Evolutionary conservation across 2,329 filamentous ascomycete species (phyloP).

Genomic region (Cercospora beticola): DNA sequence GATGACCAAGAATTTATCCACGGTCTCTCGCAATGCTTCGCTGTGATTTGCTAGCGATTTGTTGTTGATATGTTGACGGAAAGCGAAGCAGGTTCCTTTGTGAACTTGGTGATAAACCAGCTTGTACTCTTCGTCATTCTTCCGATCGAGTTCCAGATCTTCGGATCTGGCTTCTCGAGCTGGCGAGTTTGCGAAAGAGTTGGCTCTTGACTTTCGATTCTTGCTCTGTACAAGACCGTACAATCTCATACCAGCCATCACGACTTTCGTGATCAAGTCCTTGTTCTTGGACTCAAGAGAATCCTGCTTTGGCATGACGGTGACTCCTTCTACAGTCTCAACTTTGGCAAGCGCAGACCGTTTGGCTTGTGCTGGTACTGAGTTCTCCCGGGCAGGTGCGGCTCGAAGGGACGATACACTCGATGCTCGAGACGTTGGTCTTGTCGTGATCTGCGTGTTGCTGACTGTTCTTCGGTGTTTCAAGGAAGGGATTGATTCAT

Average conservation of each 20-base stretch:
- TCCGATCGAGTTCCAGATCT: slow-evolving; percentile 25
- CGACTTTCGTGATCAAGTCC: slow-evolving; percentile 50
- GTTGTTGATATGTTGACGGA: slow-evolving; percentile 44
- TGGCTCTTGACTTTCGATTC: slow-evolving; percentile 31
- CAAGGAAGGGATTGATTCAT: slow-evolving; percentile 30
- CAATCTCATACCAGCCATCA: slow-evolving; percentile 56
- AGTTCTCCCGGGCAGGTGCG: slow-evolving; percentile 23
- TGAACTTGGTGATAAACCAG: slow-evolving; percentile 54
- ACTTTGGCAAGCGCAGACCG: slow-evolving; percentile 31
- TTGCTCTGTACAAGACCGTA: slow-evolving; percentile 50
- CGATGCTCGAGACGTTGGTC: slow-evolving; percentile 34
- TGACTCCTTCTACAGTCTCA: slow-evolving; percentile 24
- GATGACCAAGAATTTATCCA: slow-evolving; percentile 48
- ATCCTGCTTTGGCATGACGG: slow-evolving; percentile 10
- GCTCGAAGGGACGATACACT: slow-evolving; percentile 33
- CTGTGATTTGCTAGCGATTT: slow-evolving; percentile 42
- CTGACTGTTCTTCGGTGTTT: slow-evolving; percentile 37
- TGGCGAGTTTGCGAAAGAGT: slow-evolving; percentile 23
- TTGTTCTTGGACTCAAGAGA: slow-evolving; percentile 44
- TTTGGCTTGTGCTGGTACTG: slow-evolving; percentile 24
- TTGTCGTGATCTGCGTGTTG: slow-evolving; percentile 25
- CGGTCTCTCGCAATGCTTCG: slow-evolving; percentile 48
- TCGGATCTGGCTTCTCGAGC: slow-evolving; percentile 24
- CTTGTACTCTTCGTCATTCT: slow-evolving; percentile 53
- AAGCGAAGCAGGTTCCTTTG: slow-evolving; percentile 51